Base-by-base conservation (phyloP, 2,329 filamentous ascomycete species). In the Lasiodiplodia sp. region DNA sequence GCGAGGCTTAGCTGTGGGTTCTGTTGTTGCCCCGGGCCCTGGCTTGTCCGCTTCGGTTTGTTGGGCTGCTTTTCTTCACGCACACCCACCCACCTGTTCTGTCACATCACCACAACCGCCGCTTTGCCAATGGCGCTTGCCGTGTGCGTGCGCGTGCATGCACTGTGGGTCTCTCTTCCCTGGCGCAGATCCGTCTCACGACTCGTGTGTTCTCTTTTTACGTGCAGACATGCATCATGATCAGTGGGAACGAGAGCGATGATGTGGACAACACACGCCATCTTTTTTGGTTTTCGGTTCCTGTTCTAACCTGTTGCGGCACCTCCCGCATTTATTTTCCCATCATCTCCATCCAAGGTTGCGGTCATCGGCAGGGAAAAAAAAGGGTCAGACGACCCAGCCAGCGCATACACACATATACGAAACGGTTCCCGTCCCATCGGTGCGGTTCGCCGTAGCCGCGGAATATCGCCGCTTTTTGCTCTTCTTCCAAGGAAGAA, bases 161-260 rank as follows among this genome's bases (percentile, higher is more conserved):
- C 31, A 2, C 31, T 34, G 44, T 47, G 44, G 44, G 44, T 21
- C 44, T 23, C 23, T 28, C 25, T 53, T 31, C 55, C 55, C 37
- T 57, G 55, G n/a, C 55, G 55, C 55, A 57, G 55, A 57, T 57
- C 55, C 55, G 55, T 12, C 52, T 7, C 44, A 47, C 44, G 44
- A 47, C 44, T 47, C 44, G 44, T 37, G 55, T 23, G 21, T 28
- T 53, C 21, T 23, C 31, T 57, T n/a, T 57, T 57, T 57, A 40
- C 55, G 55, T 38, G 55, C 55, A 57, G 55, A 11, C 55, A n/a
- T 40, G 55, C 55, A 57, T 57, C n/a, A 31, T 28, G 25, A 31
- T 31, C 25, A 31, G 28, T 18, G 28, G 28, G 49, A 23, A 28
- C 21, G 10, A 53, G 10, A 53, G 51, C 21, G 38, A 21, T 47